phyloP scores from a whole-genome alignment of 73 alveolate species.

The Durusdinium trenchii region DNA sequence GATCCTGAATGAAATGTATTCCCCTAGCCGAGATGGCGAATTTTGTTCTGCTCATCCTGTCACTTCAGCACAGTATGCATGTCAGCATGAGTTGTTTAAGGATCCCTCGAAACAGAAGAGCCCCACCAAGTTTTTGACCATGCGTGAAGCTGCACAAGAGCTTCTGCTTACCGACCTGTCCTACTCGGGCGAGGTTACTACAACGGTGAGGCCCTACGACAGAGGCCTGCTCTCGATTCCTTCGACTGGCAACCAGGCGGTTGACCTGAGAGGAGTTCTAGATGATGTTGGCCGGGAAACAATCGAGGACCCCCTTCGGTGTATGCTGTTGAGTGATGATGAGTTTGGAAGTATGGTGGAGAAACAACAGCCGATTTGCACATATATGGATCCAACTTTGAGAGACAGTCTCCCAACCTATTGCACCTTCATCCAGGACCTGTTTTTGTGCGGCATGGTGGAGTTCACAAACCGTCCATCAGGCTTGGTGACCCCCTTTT shows the following conservation, averaged over 20 bases:
- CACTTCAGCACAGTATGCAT: neutral
- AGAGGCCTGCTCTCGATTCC: neutral
- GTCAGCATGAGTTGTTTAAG: neutral
- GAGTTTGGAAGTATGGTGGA: neutral
- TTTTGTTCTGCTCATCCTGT: too few relatives aligned
- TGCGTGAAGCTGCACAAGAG: slow-evolving; percentile 43
- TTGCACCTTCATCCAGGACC: neutral
- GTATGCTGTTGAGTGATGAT: neutral
- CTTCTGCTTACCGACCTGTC: neutral
- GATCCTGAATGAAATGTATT: neutral
- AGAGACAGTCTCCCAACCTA: neutral
- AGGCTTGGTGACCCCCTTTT: slow-evolving; percentile 2
- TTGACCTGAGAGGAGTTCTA: neutral
- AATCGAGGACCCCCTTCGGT: neutral
- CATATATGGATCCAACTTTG: neutral
- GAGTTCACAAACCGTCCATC: neutral
- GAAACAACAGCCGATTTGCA: neutral
- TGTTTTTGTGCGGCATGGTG: neutral
- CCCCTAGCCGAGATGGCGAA: too few relatives aligned
- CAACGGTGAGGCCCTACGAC: neutral
- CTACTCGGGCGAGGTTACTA: neutral
- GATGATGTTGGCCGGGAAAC: neutral
- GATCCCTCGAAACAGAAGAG: neutral
- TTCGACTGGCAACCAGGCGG: neutral
- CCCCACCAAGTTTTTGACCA: neutral